These are phyloP conservation scores for Prototheca wickerhamii DNA, from an alignment of 163 green algal species.

Conservation along the genomic window DNA sequence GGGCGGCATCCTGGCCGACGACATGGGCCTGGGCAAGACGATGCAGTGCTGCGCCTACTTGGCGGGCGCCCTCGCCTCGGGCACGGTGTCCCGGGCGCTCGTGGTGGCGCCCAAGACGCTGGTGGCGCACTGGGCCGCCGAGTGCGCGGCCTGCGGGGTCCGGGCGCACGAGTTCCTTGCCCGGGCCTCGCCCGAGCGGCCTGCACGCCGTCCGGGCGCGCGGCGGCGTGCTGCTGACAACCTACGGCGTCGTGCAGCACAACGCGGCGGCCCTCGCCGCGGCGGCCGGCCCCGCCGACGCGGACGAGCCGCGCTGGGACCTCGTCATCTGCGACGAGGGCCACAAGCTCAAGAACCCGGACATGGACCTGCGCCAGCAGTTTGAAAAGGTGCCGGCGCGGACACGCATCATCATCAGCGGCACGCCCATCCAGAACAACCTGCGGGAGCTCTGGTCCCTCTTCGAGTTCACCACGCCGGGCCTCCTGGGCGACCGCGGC, in stretches of 20 bases:
- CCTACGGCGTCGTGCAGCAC: conserved; percentile 90
- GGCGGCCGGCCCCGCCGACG: conserved; percentile 9
- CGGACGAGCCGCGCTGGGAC: conserved; percentile 58
- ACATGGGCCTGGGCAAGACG: conserved; percentile 68
- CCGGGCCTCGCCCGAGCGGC: no score
- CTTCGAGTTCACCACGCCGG: conserved; percentile 67
- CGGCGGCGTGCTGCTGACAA: conserved; percentile 81
- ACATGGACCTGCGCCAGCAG: conserved; percentile 65
- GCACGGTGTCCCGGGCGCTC: conserved; percentile 36
- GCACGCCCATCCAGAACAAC: conserved; percentile 94
- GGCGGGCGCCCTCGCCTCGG: conserved; percentile 36
- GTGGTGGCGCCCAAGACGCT: conserved; percentile 86
- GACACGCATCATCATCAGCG: conserved; percentile 73
- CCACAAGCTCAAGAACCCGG: conserved; percentile 87
- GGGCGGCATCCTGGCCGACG: conserved; percentile 69
- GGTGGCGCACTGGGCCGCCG: conserved; percentile 72
- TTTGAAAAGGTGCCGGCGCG: conserved; percentile 52
- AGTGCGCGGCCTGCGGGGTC: conserved; percentile 39
- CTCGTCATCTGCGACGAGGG: conserved; percentile 62
- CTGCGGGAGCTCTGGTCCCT: conserved; percentile 84
- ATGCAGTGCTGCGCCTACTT: conserved; percentile 74
- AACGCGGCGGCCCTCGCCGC: conserved; percentile 48
- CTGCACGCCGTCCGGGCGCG: neutral
- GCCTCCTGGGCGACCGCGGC: conserved; percentile 58
- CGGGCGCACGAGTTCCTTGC: conserved; percentile 28